Base-by-base conservation (phyloP, 2,329 filamentous ascomycete genomes). In the Aspergillus sp. region DNA sequence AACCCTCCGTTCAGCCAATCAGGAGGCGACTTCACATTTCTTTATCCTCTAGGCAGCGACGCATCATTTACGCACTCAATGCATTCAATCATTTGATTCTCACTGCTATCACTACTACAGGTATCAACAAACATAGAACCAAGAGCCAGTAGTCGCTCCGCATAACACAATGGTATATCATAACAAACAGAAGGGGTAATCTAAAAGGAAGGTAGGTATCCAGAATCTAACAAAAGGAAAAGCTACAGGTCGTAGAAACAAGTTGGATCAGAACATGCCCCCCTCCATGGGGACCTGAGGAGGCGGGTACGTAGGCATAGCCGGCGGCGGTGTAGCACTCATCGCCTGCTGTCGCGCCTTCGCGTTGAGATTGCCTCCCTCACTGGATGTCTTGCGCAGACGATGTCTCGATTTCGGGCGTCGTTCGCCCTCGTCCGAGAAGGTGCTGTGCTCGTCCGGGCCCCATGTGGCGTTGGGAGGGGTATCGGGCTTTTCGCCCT, bases 371-470 rank as follows among this genome's bases (percentile, higher is more conserved):
- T 73, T 77, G 17, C 73, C 77, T 20, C 78, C 77, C 58, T 81
- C 79, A 56, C 78, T 81, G 5, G 76, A 76, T 11, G 71, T 72
- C 62, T 81, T 81, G 50, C 78, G 72, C 17, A 80, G 60, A 50
- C 69, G 64, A 36, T 73, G 71, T 49, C 74, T 71, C 20, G 70
- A 64, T 46, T 68, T 64, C 10, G 60, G 59, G 14, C 69, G 69
- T 47, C 68, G 73, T 6, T 71, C 62, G 36, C 64, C 64, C 29
- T 74, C 73, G 34, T 78, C 77, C 1, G 75, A 75, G 53, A 74
- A 78, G 44, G 64, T 73, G 49, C 71, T 77, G 23, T 74, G 70
- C 14, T 74, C 69, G 14, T 72, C 71, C 2, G 54, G 49, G 41
- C 62, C 60, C 23, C 59, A 58, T 43, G 56, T 60, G 11, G 57